Evolutionary conservation across 148 eudicot species (phyloP).

Genomic region (Silene conica): DNA sequence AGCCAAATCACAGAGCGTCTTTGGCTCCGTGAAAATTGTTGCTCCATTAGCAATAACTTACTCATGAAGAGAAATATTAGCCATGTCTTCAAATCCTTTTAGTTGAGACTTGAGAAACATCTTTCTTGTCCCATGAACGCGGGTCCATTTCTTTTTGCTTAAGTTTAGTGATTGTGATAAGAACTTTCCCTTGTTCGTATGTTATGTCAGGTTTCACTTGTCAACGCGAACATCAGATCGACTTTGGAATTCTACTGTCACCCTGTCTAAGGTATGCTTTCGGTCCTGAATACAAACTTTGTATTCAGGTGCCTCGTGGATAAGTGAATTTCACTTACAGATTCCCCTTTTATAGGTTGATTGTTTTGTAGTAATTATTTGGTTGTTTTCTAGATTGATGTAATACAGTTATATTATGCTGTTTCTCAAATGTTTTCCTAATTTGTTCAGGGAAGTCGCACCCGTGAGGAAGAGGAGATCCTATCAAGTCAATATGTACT

Average conservation of each 20-base stretch:
- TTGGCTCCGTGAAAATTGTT: not conserved
- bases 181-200: conserved; percentile 5
- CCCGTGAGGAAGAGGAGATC: conserved; percentile 86
- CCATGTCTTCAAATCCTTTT: too few relatives aligned
- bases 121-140: too few relatives aligned
- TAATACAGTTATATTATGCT: conserved; percentile 3
- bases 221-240: conserved; percentile 77
- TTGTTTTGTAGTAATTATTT: not conserved
- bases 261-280: conserved; percentile 67
- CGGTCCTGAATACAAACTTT: too few relatives aligned
- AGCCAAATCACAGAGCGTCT: too few relatives aligned
- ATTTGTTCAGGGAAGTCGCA: conserved; percentile 68
- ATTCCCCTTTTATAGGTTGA: not conserved
- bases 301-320: not conserved
- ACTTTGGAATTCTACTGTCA: conserved; percentile 63
- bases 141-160: not conserved
- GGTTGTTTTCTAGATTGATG: not conserved
- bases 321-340: not conserved
- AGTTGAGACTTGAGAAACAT: too few relatives aligned
- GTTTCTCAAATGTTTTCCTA: conserved; percentile 11
- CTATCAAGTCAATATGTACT: conserved; percentile 77
- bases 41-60: not conserved
- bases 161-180: not conserved
- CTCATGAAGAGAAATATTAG: not conserved
- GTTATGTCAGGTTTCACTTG: conserved; percentile 65